phyloP scores from a whole-genome alignment of 352 stramenopile genomes.

The Phytophthora macrochlamydospora region DNA sequence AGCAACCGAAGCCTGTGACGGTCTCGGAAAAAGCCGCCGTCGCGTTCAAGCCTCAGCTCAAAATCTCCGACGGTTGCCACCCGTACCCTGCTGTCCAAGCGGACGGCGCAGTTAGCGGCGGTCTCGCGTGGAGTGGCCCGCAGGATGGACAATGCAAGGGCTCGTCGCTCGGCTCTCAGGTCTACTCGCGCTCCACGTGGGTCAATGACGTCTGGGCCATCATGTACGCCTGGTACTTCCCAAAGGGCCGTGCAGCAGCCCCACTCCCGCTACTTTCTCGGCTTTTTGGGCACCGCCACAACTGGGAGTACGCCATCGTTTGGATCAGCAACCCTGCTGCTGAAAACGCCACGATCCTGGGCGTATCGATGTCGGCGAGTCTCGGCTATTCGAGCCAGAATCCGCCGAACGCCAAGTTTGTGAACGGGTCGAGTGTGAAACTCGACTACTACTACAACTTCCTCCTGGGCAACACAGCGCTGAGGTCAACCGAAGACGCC shows the following conservation, averaged over 20 bases:
- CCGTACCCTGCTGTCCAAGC: conserved; percentile 32
- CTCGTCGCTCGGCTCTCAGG: conserved; percentile 29
- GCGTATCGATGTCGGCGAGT: conserved; percentile 29
- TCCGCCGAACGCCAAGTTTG: conserved; percentile 8
- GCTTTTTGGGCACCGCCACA: conserved; percentile 41
- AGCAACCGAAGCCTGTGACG: neutral
- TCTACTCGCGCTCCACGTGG: conserved; percentile 29
- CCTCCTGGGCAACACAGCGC: conserved; percentile 23
- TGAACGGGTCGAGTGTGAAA: conserved; percentile 25
- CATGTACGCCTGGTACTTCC: conserved; percentile 37
- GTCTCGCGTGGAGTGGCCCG: conserved; percentile 29
- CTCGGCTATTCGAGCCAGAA: conserved; percentile 12
- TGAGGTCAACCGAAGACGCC: conserved; percentile 22
- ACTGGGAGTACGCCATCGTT: conserved; percentile 50
- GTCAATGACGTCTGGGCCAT: conserved; percentile 30
- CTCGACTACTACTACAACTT: conserved; percentile 33
- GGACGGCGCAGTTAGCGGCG: conserved; percentile 24
- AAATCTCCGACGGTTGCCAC: conserved; percentile 28
- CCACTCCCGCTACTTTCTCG: conserved; percentile 13
- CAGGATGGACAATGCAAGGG: conserved; percentile 30
- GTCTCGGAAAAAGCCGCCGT: neutral
- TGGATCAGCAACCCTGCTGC: conserved; percentile 27
- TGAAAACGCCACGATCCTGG: conserved; percentile 24
- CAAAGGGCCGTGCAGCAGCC: conserved; percentile 19
- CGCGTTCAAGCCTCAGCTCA: conserved; percentile 28